phyloP scores from a whole-genome alignment of 345 rosid genomes.

The Barbarea vulgaris region DNA sequence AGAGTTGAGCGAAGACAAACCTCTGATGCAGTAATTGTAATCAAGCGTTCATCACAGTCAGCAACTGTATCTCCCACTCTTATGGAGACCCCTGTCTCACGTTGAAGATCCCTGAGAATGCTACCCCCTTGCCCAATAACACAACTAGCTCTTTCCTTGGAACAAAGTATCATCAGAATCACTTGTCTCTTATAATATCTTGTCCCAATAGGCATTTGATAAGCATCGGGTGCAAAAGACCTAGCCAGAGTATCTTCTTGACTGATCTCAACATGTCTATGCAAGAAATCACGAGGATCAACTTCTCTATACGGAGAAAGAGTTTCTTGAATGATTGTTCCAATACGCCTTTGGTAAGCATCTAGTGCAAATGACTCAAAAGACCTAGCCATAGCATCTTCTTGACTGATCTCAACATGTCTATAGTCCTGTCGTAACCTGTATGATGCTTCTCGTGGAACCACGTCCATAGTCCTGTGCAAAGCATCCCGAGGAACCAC shows the following conservation, averaged over 20 bases:
- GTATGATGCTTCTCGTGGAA: neutral
- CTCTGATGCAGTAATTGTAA: slow-evolving; percentile 58
- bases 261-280: too few relatives aligned
- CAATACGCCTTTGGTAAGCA: too few relatives aligned
- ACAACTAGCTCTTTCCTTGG: slow-evolving; percentile 56
- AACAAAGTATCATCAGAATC: slow-evolving; percentile 62
- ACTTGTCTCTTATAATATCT: slow-evolving; percentile 42
- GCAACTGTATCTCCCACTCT: slow-evolving; percentile 49
- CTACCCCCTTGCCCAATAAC: slow-evolving; percentile 18
- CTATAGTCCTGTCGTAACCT: neutral
- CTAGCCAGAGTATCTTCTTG: too few relatives aligned
- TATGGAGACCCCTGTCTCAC: slow-evolving; percentile 61
- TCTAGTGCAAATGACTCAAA: neutral
- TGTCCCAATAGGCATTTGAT: too few relatives aligned
- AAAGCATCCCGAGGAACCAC: slow-evolving; percentile 6
- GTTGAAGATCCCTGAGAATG: slow-evolving; percentile 53
- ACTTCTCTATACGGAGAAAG: too few relatives aligned
- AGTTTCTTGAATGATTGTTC: neutral
- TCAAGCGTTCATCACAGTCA: slow-evolving; percentile 69
- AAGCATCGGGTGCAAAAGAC: too few relatives aligned
- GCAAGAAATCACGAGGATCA: too few relatives aligned
- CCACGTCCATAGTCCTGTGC: neutral
- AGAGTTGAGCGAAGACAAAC: slow-evolving; percentile 42
- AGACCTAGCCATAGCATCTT: neutral
- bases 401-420: neutral